These are phyloP conservation scores for Saccharomyces hybrid DNA, from an alignment of 1,139 yeast genomes.

Conservation along the genomic window DNA sequence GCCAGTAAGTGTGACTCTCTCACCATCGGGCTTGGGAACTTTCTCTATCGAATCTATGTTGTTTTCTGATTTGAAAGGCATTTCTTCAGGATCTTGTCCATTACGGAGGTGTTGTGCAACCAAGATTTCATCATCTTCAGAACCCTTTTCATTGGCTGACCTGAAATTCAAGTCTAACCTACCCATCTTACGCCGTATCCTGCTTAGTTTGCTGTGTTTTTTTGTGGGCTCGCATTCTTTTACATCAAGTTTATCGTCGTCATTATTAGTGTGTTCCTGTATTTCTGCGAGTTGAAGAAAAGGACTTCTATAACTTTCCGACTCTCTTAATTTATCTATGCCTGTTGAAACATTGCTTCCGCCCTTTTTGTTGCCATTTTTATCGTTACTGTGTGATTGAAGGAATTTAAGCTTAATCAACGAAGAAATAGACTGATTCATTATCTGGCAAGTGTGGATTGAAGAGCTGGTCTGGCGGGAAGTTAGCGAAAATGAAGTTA, in stretches of 20 bases:
- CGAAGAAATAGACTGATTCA: not conserved
- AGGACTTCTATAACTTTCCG: not conserved
- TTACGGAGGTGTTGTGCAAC: not conserved
- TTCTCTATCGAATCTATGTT: not conserved
- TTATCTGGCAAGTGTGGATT: not conserved
- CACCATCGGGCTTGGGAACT: not conserved
- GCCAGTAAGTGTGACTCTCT: not conserved
- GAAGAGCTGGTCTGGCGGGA: not conserved
- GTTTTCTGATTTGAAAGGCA: not conserved
- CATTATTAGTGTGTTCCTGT: not conserved
- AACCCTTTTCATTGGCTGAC: not conserved
- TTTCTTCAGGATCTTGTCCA: not conserved
- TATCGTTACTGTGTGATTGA: not conserved
- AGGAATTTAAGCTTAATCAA: not conserved
- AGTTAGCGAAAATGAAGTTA: not conserved
- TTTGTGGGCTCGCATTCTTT: not conserved
- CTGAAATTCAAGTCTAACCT: conserved; percentile 8
- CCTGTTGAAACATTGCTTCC: not conserved
- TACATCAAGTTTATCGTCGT: not conserved
- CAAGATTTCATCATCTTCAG: not conserved
- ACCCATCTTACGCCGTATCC: conserved; percentile 9
- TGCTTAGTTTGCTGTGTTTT: conserved; percentile 7
- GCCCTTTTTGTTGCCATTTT: not conserved
- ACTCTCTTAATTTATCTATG: not conserved
- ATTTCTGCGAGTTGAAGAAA: not conserved